Base-by-base conservation (phyloP, 1,139 yeast species). In the Candida tetrigidarum region DNA sequence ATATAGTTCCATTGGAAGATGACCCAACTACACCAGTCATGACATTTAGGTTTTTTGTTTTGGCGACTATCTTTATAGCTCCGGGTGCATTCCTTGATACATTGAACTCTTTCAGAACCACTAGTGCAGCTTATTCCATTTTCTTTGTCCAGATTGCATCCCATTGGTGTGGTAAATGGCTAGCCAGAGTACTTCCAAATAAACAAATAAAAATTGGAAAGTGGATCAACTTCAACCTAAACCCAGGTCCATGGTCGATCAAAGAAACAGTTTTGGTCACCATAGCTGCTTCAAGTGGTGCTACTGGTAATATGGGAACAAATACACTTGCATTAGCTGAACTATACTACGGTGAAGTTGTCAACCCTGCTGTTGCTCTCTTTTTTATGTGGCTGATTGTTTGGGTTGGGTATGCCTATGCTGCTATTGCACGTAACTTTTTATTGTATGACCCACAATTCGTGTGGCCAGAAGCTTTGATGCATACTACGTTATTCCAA, bases 21-120 rank as follows among this genome's bases (percentile, higher is more conserved):
- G 74, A 71, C 47, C 69, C 72, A 4, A 54, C 58, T 0, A 57
- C 57, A 20, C 71, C 74, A 2, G 64, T 69, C 7, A 51, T 72
- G n/a, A 75, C 80, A 1, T 71, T 74, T 50, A 52, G 80, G 23
- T 73, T 69, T 50, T 59, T 75, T 37, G 20, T 75, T 1, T 53
- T 75, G 14, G 63, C 78, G 9, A 51, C 69, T 1, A 42, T 75
- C 0, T 73, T 75, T 49, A 66, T 75, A 3, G 55, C 69, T 3
- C 81, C 81, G 2, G 81, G 80, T 22, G 80, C 80, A 0, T 71
- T 75, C 46, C 62, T 75, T 20, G 76, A 67, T 49, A 75, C 80
- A 5, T 66, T 76, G 74, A 75, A 74, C 52, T 68, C 77, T 2
- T 75, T 63, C 54, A 58, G 81, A 48, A 74, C 80, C 2, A 75